A percentile compares a stretch with the other conserved stretches of the same genome.
Conservation (phyloP, 768 basidiomycete species). For the Boletellus sp. region DNA sequence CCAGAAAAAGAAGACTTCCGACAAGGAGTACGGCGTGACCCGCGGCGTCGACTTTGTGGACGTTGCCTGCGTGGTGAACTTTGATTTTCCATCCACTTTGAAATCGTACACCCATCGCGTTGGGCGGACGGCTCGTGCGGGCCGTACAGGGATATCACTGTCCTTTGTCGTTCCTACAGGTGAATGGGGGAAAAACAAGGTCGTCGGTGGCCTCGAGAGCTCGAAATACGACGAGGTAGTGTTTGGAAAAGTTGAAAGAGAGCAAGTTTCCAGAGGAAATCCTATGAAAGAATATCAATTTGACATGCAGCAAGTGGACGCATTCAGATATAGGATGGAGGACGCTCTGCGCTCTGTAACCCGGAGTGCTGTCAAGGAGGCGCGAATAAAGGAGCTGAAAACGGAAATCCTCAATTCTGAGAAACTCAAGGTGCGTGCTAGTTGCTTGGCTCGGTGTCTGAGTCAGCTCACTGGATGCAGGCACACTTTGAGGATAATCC, state of each 20-base stretch:
- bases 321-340: constrained; percentile 97
- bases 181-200: constrained; percentile 71
- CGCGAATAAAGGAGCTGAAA: constrained; percentile 90
- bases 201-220: constrained; percentile 64
- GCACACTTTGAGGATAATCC: constrained; percentile 98
- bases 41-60: constrained; percentile 97
- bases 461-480: constrained; percentile 39
- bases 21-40: constrained; percentile 89
- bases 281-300: constrained; percentile 86
- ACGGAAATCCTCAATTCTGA: constrained; percentile 92
- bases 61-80: constrained; percentile 96
- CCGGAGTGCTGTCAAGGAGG: constrained; percentile 80
- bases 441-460: neutral
- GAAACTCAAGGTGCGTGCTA: constrained; percentile 77
- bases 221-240: constrained; percentile 68
- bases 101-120: constrained; percentile 93
- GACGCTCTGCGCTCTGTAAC: constrained; percentile 91
- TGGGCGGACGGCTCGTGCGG: constrained; percentile 94
- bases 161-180: constrained; percentile 78
- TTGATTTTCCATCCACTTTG: constrained; percentile 88
- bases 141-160: constrained; percentile 86
- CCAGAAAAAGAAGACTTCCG: constrained; percentile 47
- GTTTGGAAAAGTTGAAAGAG: constrained; percentile 67
- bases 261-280: constrained; percentile 57
- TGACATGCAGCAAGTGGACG: constrained; percentile 94